A percentile compares a stretch with the other conserved stretches of the same genome.
These are phyloP conservation scores for Solidago caesia DNA, from an alignment of 129 eudicot genomes.

Conservation along the genomic window DNA sequence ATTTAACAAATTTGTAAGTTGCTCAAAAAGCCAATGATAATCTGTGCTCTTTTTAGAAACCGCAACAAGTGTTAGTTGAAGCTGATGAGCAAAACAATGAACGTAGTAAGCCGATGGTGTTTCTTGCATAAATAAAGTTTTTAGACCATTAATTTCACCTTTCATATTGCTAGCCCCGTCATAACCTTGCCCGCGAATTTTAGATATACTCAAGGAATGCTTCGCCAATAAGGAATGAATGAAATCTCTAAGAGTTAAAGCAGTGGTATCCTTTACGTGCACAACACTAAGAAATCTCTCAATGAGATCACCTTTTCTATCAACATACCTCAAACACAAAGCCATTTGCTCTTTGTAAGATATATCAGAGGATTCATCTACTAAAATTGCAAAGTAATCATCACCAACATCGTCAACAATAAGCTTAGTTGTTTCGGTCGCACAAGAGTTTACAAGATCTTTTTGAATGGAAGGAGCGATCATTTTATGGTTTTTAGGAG, in stretches of 20 bases:
- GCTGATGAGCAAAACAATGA: neutral
- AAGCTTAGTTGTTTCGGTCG: neutral
- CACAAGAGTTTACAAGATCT: neutral
- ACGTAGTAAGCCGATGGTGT: neutral
- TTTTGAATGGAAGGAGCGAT: neutral
- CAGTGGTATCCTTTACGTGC: neutral
- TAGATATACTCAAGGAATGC: neutral
- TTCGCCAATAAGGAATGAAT: neutral
- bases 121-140: neutral
- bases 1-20: neutral
- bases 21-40: neutral
- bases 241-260: neutral
- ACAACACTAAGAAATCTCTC: neutral
- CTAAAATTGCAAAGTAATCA: neutral
- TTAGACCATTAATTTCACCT: neutral
- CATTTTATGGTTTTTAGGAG: neutral
- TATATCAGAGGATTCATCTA: neutral
- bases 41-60: neutral
- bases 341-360: neutral
- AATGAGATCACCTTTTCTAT: neutral
- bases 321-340: neutral
- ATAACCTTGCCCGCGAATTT: neutral
- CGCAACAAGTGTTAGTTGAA: neutral
- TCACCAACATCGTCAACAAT: neutral
- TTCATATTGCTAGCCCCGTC: neutral